A percentile compares a stretch with the other conserved stretches of the same genome.
Conservation (phyloP, 768 basidiomycete genomes). For the Pulveroboletus sp. region DNA sequence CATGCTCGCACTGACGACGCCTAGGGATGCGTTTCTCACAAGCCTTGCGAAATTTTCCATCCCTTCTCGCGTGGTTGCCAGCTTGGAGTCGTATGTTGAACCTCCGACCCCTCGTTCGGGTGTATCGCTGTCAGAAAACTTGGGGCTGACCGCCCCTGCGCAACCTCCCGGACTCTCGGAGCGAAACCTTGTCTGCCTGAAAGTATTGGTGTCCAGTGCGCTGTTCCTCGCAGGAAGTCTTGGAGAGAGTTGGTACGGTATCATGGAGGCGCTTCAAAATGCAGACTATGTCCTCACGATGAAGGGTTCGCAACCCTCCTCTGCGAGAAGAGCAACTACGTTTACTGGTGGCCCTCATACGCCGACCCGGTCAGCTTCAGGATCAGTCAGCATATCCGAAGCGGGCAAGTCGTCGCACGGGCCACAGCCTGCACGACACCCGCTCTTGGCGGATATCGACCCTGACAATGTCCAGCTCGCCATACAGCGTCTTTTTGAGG, state of each 20-base stretch:
- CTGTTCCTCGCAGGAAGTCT: slow-evolving; percentile 82
- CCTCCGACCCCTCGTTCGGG: slow-evolving; percentile 61
- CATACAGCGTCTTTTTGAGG: slow-evolving; percentile 85
- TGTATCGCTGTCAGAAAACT: slow-evolving; percentile 58
- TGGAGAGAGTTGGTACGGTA: slow-evolving; percentile 88
- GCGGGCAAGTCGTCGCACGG: slow-evolving; percentile 17
- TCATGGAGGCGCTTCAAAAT: slow-evolving; percentile 90
- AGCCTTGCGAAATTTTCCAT: slow-evolving; percentile 89
- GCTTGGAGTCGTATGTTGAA: slow-evolving; percentile 61
- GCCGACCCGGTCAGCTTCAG: slow-evolving; percentile 39
- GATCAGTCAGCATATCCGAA: slow-evolving; percentile 12
- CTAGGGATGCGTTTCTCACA: slow-evolving; percentile 90
- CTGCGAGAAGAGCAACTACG: slow-evolving; percentile 32
- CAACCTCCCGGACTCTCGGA: slow-evolving; percentile 79
- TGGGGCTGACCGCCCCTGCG: slow-evolving; percentile 52
- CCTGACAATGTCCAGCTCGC: slow-evolving; percentile 67
- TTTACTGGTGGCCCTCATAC: slow-evolving; percentile 33
- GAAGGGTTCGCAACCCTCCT: slow-evolving; percentile 43
- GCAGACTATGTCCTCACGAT: slow-evolving; percentile 86
- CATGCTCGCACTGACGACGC: slow-evolving; percentile 81
- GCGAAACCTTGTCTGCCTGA: slow-evolving; percentile 88
- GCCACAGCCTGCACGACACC: slow-evolving; percentile 42
- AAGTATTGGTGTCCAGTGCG: slow-evolving; percentile 73
- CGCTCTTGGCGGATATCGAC: slow-evolving; percentile 71
- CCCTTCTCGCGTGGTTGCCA: slow-evolving; percentile 85